These are phyloP conservation scores for Trametes maxima DNA, from an alignment of 768 basidiomycete species.

Conservation along the genomic window DNA sequence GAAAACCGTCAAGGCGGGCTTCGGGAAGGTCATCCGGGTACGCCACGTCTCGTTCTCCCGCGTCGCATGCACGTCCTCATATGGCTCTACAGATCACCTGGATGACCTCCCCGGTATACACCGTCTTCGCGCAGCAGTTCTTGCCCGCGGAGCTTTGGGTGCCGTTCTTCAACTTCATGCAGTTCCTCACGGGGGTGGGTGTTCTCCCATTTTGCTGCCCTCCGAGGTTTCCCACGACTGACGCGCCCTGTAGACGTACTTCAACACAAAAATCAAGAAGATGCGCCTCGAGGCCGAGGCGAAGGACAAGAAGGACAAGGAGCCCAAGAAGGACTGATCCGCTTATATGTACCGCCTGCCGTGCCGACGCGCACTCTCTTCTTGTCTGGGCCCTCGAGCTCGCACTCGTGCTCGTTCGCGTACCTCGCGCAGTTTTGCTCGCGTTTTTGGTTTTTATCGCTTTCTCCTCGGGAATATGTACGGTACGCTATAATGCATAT, in stretches of 20 bases:
- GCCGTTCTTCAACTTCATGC: constrained; percentile 80
- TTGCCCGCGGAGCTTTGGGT: constrained; percentile 87
- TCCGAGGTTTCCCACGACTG: constrained; percentile 8
- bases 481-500: constrained; percentile 20
- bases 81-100: constrained; percentile 62
- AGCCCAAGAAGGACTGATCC: constrained; percentile 34
- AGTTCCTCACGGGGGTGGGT: constrained; percentile 77
- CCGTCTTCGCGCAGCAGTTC: constrained; percentile 78
- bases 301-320: constrained; percentile 50
- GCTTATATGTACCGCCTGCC: neutral
- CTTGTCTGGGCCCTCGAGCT: neutral
- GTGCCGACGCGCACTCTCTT: neutral
- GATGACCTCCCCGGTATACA: constrained; percentile 75
- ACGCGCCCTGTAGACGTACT: constrained; percentile 53
- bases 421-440: neutral
- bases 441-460: neutral
- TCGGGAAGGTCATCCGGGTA: constrained; percentile 74
- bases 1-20: constrained; percentile 70
- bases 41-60: constrained; percentile 22
- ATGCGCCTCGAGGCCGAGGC: constrained; percentile 49
- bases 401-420: neutral
- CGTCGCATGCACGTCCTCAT: neutral
- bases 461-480: constrained; percentile 7
- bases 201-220: neutral
- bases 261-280: constrained; percentile 74